phyloP scores from a whole-genome alignment of 495 filamentous ascomycete genomes.

The Clavariopsis aquatica region DNA sequence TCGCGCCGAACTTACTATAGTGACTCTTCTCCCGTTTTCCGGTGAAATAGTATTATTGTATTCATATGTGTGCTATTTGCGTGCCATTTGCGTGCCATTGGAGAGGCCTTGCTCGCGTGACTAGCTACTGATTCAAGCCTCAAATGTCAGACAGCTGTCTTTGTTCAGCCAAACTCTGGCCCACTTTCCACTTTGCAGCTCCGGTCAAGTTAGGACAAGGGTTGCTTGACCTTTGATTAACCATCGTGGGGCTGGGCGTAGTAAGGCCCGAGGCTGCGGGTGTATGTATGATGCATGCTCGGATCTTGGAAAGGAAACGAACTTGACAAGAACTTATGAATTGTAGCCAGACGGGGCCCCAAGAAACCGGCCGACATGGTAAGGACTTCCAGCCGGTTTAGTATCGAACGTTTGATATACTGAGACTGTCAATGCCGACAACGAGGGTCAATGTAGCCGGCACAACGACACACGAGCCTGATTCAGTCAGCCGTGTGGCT shows the following conservation, averaged over 20 bases:
- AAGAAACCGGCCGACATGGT: too few relatives aligned
- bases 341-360: too few relatives aligned
- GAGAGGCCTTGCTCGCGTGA: background rate
- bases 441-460: background rate
- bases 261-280: background rate
- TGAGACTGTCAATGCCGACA: background rate
- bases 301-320: too few relatives aligned
- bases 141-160: background rate
- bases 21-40: too few relatives aligned
- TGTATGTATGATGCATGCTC: background rate
- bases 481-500: background rate
- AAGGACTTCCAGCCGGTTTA: too few relatives aligned
- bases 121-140: too few relatives aligned
- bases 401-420: too few relatives aligned
- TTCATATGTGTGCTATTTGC: background rate
- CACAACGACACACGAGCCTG: slow-evolving; percentile 17
- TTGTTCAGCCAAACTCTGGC: background rate
- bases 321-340: too few relatives aligned
- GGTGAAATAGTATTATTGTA: too few relatives aligned
- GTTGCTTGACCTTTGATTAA: background rate
- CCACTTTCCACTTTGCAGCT: background rate
- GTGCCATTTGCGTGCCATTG: background rate
- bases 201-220: background rate
- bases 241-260: background rate
- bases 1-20: too few relatives aligned